Evolutionary conservation across 257 asterid genomes (phyloP).

Genomic region (Primulina huaijiensis): DNA sequence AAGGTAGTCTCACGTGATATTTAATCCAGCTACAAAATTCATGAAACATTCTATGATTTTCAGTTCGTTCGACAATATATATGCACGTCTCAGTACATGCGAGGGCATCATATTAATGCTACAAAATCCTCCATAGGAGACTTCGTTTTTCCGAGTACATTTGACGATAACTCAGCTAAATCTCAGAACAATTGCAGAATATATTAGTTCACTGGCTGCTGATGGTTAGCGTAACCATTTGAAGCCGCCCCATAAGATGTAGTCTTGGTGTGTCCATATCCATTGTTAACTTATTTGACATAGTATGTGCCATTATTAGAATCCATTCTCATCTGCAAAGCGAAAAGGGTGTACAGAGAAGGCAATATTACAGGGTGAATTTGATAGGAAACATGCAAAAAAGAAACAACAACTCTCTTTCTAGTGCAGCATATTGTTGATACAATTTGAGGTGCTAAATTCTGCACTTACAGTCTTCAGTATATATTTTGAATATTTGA

Average conservation of each 20-base stretch:
- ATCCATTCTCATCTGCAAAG: conserved; percentile 49
- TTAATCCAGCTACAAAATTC: conserved; percentile 63
- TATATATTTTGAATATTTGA: too few relatives aligned
- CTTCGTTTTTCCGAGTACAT: neutral
- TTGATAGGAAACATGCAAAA: neutral
- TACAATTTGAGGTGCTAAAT: neutral
- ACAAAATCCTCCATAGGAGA: neutral
- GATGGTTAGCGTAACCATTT: conserved; percentile 52
- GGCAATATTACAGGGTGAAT: neutral
- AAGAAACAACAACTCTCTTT: neutral
- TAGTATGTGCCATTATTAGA: conserved; percentile 38
- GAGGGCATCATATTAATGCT: neutral
- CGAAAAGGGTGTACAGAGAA: neutral
- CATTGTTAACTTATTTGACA: conserved; percentile 58
- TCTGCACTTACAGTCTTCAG: neutral
- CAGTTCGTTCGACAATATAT: neutral
- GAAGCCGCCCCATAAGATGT: conserved; percentile 43
- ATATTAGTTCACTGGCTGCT: conserved; percentile 58
- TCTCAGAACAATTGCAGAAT: neutral
- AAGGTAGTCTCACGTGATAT: conserved; percentile 23
- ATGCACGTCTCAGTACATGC: neutral
- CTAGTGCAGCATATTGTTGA: neutral
- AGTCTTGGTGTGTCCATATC: conserved; percentile 44
- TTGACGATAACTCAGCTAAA: neutral
- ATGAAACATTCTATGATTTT: neutral